Conservation (phyloP, 371 early-diverging fungal genomes). For the Mucor racemosus region DNA sequence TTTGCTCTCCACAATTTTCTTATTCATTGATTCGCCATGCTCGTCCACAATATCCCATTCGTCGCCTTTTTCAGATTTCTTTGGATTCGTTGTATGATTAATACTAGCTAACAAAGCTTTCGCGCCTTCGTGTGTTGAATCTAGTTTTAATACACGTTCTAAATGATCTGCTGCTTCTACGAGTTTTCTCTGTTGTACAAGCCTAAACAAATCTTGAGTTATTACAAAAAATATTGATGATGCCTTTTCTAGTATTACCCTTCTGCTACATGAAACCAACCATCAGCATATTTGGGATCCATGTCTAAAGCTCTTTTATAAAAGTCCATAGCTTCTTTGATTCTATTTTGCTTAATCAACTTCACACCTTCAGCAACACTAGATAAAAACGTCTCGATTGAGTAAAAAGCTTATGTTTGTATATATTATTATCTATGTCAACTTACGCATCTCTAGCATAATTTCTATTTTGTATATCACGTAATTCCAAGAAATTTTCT, state of each 20-base stretch:
- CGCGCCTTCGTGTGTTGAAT: conserved; percentile 40
- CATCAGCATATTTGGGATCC: conserved; percentile 58
- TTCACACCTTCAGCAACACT: conserved; percentile 55
- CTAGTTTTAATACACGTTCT: conserved; percentile 39
- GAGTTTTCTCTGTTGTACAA: conserved; percentile 35
- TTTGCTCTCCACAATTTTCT: neutral
- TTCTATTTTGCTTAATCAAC: conserved; percentile 27
- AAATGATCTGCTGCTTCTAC: conserved; percentile 40
- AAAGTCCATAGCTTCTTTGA: conserved; percentile 45
- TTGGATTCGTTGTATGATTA: conserved; percentile 25
- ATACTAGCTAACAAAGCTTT: conserved; percentile 37
- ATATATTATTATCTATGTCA: neutral
- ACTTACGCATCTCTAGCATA: conserved; percentile 56
- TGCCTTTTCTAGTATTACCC: conserved; percentile 26
- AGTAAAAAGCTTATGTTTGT: neutral
- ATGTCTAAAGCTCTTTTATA: conserved; percentile 56
- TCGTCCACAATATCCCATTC: conserved; percentile 40
- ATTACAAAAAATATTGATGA: neutral
- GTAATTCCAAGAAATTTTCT: conserved; percentile 45
- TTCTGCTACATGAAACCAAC: conserved; percentile 52
- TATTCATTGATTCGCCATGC: conserved; percentile 16
- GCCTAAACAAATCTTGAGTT: conserved; percentile 14
- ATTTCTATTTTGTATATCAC: conserved; percentile 49
- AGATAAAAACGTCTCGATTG: neutral
- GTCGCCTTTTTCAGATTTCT: conserved; percentile 19